Conservation (phyloP, 2,329 filamentous ascomycete genomes). For the Ampelomyces quisqualis region DNA sequence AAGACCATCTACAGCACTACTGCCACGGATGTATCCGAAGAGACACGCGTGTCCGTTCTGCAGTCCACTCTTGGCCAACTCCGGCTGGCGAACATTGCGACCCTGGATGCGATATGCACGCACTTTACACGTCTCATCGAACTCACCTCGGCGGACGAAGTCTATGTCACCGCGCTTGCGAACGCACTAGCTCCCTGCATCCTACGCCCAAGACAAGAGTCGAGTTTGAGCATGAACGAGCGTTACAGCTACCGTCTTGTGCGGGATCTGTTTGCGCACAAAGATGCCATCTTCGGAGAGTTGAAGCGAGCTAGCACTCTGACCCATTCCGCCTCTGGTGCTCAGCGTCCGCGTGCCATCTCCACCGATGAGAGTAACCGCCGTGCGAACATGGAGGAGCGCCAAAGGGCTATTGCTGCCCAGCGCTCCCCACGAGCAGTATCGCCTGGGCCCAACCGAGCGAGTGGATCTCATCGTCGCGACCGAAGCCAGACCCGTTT, state of each 20-base stretch:
- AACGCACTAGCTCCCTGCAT: constrained; percentile 79
- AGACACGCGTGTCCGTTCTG: constrained; percentile 81
- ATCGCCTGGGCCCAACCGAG: constrained; percentile 64
- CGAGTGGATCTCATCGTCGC: constrained; percentile 54
- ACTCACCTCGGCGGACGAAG: constrained; percentile 90
- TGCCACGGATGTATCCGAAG: constrained; percentile 66
- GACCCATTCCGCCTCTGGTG: constrained; percentile 58
- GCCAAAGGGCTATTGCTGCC: constrained; percentile 73
- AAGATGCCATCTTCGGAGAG: constrained; percentile 92
- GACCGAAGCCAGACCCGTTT: constrained; percentile 83
- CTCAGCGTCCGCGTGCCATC: constrained; percentile 75
- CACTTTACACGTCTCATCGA: constrained; percentile 97
- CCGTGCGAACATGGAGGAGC: constrained; percentile 89
- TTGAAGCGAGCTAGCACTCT: constrained; percentile 84
- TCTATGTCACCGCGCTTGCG: constrained; percentile 74
- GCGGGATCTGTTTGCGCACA: constrained; percentile 88
- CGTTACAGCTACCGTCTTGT: constrained; percentile 88
- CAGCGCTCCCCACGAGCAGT: constrained; percentile 66
- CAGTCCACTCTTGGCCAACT: constrained; percentile 95
- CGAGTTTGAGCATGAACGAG: constrained; percentile 91
- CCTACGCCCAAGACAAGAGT: constrained; percentile 82
- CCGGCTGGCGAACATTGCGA: constrained; percentile 94
- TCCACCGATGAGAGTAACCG: constrained; percentile 96
- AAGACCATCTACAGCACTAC: constrained; percentile 92
- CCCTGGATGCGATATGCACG: constrained; percentile 96